These are phyloP conservation scores for Chrysoporthe cubensis DNA, from an alignment of 2,329 filamentous ascomycete genomes.

Conservation along the genomic window DNA sequence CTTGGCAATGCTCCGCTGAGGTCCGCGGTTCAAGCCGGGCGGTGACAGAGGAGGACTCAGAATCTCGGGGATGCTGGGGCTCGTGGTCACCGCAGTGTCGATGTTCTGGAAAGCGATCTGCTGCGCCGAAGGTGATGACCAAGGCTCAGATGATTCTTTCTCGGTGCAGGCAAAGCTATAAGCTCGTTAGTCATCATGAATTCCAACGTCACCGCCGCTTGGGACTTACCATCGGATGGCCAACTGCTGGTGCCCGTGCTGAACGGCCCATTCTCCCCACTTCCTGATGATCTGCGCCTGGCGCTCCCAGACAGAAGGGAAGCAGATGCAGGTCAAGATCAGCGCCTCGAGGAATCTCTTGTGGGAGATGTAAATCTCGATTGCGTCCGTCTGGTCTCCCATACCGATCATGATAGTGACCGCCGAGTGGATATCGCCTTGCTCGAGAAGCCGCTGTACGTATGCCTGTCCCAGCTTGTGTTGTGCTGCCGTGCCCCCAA, in stretches of 20 bases:
- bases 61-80: slow-evolving; percentile 61
- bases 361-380: slow-evolving; percentile 94
- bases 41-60: slow-evolving; percentile 76
- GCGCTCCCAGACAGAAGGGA: slow-evolving; percentile 86
- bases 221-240: slow-evolving; percentile 74
- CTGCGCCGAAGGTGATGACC: slow-evolving; percentile 80
- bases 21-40: slow-evolving; percentile 63
- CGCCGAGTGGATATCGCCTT: slow-evolving; percentile 87
- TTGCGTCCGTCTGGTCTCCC: slow-evolving; percentile 90
- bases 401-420: slow-evolving; percentile 92
- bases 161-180: slow-evolving; percentile 83
- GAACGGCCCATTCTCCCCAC: slow-evolving; percentile 92
- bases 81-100: slow-evolving; percentile 29
- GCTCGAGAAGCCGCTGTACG: slow-evolving; percentile 86
- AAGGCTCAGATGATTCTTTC: slow-evolving; percentile 81
- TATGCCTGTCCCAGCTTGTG: slow-evolving; percentile 91
- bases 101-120: slow-evolving; percentile 59
- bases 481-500: slow-evolving; percentile 76
- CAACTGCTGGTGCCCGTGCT: slow-evolving; percentile 83
- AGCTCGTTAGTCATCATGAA: not conserved
- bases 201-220: not conserved
- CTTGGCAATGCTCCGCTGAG: slow-evolving; percentile 71
- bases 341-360: slow-evolving; percentile 92
- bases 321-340: slow-evolving; percentile 81
- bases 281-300: slow-evolving; percentile 86